Evolutionary conservation across 2,329 filamentous ascomycete genomes (phyloP), one percentile per base, ranked within the genome.

Genomic region (Trichoderma sp.): DNA sequence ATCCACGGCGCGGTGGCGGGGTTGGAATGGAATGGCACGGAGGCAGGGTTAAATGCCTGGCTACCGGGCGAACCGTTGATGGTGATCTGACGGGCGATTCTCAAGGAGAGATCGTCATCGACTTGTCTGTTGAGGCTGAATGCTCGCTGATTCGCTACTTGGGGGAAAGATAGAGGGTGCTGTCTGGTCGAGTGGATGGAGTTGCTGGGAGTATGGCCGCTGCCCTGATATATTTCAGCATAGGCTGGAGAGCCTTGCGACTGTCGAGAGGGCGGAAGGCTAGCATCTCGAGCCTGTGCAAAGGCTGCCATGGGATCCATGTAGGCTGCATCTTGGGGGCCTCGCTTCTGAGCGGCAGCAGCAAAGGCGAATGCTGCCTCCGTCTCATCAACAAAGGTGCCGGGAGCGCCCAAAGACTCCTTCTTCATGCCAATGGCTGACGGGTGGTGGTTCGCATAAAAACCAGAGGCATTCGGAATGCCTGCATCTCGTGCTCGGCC

Each of bases 241-340:
- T 81, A 85, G 16, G 80, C 79, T n/a, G 82, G 83, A 38, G 84
- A 87, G n/a, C 83, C 82, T 62, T 89, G 86, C 5, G 87, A 85
- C 74, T 90, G 87, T 65, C 89, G 86, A 45, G 90, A 91, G 2
- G 90, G 86, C 62, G 90, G 89, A 64, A 90, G 83, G 81, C 87
- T 90, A 59, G 85, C 83, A 75, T 91, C 90, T 76, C 89, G 86
- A n/a, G 89, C 88, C 4, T 85, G 81, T 21, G 77, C 73, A 75
- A 80, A 83, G 33, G 73, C 75, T n/a, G 77, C 75, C 38, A 83
- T 80, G 24, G 80, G 63, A 56, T 83, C 81, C 66, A 87, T 85
- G 79, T 87, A 89, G 9, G 86, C 83, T 5, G 84, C 71, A 31
- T 86, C 84, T 16, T 84, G 83, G 6, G 83, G 78, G 50, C 77